Conservation (phyloP, 257 asterid species). For the Haberlea rhodopensis region DNA sequence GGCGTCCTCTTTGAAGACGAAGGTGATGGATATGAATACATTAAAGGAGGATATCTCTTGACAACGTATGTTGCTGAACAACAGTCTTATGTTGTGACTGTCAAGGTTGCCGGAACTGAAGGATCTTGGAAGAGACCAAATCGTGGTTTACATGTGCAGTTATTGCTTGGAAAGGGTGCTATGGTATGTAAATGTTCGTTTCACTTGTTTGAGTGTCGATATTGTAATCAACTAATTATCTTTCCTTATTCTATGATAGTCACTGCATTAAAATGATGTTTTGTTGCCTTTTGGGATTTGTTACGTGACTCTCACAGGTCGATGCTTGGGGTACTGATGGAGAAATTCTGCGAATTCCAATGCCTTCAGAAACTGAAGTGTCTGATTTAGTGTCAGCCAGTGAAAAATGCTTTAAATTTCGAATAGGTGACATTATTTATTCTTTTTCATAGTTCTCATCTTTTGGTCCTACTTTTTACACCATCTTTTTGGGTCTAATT, state of each 20-base stretch:
- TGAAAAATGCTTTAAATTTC: conserved; percentile 50
- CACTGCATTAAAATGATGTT: conserved; percentile 19
- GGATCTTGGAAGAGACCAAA: conserved; percentile 84
- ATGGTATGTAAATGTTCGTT: conserved; percentile 42
- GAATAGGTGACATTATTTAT: conserved; percentile 52
- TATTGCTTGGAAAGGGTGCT: conserved; percentile 74
- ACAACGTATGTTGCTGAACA: conserved; percentile 81
- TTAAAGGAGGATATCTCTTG: conserved; percentile 59
- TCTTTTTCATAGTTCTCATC: not conserved
- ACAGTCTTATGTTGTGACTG: conserved; percentile 59
- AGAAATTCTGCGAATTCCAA: conserved; percentile 49
- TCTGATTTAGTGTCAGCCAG: conserved; percentile 52
- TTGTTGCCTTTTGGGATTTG: conserved; percentile 12
- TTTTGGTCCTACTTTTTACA: not conserved
- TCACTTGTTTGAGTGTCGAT: not conserved
- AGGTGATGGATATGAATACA: conserved; percentile 91
- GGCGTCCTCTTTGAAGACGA: conserved; percentile 81
- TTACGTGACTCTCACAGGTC: conserved; percentile 38
- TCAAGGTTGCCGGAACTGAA: conserved; percentile 66
- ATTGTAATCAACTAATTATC: not conserved
- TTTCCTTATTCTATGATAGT: not conserved
- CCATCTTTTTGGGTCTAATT: not conserved
- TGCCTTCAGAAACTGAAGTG: conserved; percentile 70
- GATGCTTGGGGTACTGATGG: conserved; percentile 87
- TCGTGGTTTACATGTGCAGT: conserved; percentile 65